phyloP scores from a whole-genome alignment of 306 rosid species.

The Corylus heterophylla region DNA sequence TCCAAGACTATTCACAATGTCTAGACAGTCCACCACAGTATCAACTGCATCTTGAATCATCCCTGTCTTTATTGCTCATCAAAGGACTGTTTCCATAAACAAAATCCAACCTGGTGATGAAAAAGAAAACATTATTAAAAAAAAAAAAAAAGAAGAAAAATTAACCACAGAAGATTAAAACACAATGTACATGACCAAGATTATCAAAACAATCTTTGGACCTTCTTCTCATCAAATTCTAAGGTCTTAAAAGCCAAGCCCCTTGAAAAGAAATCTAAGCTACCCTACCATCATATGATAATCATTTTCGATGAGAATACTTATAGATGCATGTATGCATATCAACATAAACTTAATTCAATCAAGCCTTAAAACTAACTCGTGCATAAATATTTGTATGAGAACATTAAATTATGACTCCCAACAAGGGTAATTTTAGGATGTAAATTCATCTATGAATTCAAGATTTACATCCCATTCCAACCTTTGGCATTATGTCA shows the following conservation, averaged over 20 bases:
- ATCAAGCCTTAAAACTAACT: background rate
- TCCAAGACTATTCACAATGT: constrained; percentile 17
- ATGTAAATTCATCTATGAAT: background rate
- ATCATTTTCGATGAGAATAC: background rate
- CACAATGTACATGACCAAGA: background rate
- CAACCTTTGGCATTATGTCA: background rate
- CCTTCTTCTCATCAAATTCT: constrained; percentile 3
- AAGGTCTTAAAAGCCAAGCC: background rate
- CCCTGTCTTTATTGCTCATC: constrained; percentile 21
- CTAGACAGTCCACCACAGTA: constrained; percentile 31
- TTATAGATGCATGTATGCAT: too few species aligned
- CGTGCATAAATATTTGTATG: background rate
- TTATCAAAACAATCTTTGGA: background rate
- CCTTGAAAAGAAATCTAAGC: background rate
- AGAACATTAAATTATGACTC: background rate
- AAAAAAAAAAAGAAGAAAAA: background rate
- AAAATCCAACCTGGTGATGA: background rate
- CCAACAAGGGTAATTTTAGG: background rate
- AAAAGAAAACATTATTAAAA: background rate
- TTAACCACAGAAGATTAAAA: background rate
- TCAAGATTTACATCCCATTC: background rate
- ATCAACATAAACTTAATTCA: background rate
- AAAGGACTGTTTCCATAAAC: constrained; percentile 1
- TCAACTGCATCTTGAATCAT: constrained; percentile 20
- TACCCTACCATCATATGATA: background rate